Evolutionary conservation across 495 filamentous ascomycete species (phyloP).

Genomic region (Penicillium dipodomyicola): DNA sequence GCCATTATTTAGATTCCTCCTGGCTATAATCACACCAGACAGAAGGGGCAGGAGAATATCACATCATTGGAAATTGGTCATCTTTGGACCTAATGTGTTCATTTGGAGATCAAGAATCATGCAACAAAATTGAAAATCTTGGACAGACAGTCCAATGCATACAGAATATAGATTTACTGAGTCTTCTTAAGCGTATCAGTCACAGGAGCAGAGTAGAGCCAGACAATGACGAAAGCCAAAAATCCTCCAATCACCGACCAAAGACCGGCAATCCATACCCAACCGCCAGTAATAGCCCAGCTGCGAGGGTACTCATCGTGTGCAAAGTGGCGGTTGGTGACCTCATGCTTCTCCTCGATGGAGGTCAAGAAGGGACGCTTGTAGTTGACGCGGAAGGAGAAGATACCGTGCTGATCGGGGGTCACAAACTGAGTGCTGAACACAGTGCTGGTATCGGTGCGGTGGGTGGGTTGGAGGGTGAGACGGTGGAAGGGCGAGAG

Average conservation of each 20-base stretch:
- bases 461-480: conserved; percentile 55
- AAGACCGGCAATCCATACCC: conserved; percentile 93
- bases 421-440: conserved; percentile 75
- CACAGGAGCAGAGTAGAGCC: conserved; percentile 79
- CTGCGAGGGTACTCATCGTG: conserved; percentile 94
- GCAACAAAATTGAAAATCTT: conserved; percentile 20
- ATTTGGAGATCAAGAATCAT: conserved; percentile 5
- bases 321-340: conserved; percentile 91
- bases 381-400: conserved; percentile 95
- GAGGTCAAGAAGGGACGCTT: conserved; percentile 87
- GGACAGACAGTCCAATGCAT: conserved; percentile 21
- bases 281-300: conserved; percentile 85
- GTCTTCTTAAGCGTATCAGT: conserved; percentile 61
- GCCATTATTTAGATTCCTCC: not conserved
- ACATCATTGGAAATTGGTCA: conserved; percentile 1
- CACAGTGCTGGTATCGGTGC: conserved; percentile 65
- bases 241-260: conserved; percentile 80
- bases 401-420: conserved; percentile 97
- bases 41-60: not conserved
- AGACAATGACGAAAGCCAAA: conserved; percentile 78
- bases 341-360: conserved; percentile 91
- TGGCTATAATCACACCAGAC: not conserved
- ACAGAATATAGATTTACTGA: conserved; percentile 49
- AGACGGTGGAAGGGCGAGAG: conserved; percentile 98
- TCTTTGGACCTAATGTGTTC: conserved; percentile 6